Base-by-base conservation (phyloP, 768 basidiomycete genomes). In the Hortiboletus campestris region DNA sequence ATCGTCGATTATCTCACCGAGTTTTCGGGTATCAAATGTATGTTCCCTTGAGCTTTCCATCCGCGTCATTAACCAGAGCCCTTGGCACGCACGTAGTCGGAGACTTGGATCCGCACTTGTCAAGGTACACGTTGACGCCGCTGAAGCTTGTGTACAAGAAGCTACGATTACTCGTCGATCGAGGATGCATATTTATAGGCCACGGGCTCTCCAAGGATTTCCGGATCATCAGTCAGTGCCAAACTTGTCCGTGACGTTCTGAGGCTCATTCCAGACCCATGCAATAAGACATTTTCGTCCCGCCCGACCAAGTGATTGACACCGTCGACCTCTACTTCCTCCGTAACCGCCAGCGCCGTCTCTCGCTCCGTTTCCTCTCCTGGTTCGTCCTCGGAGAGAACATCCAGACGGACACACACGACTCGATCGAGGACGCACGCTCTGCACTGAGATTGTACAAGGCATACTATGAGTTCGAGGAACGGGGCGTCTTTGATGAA, bases 121-220 rank as follows among this genome's bases (percentile, higher is more conserved):
- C 95, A 2, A 82, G 81, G 7, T 84, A 97, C 68, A 97, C 95
- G 0, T 77, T 98, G 44, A 97, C 96, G 2, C 96, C 97, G 0
- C 76, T 98, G 55, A 99, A 99, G 66, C 82, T 96, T n/a, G 97
- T 94, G 2, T 99, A 98, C 76, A 98, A 98, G 79, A 99, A 99
- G 69, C 76, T 99, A 13, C 84, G 97, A 2, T 72, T 95, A 19
- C 78, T 98, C 6, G 94, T 98, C 19, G 97, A 99, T 68, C 80
- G 88, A 22, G 94, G 95, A 6, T 99, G 97, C 67, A 89, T 94
- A 55, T 99, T 99, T 68, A 89, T 98, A 52, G 97, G 97, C 1
- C 97, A 99, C 64, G 97, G 97, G 6, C 81, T 99, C 17, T 89
- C 93, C 16, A 98, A 98, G 68, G 97, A 99, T 70, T 98, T 98